phyloP scores from a whole-genome alignment of 2,329 filamentous ascomycete species.

The Acephala macrosclerotiorum region DNA sequence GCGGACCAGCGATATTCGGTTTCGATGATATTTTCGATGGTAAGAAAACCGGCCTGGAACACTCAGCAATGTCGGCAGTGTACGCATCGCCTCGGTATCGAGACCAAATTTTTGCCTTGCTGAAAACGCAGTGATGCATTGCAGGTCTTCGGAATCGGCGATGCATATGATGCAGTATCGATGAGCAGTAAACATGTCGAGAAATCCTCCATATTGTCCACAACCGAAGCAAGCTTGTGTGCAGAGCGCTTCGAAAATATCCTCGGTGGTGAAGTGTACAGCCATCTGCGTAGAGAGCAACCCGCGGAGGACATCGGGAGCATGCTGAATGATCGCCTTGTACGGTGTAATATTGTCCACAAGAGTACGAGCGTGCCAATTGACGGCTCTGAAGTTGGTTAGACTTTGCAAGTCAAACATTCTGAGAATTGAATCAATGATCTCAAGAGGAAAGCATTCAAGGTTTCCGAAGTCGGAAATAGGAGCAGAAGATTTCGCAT shows the following conservation, averaged over 20 bases:
- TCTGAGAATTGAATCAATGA: constrained; percentile 25
- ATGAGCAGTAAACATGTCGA: constrained; percentile 29
- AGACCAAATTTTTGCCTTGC: constrained; percentile 20
- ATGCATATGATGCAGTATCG: constrained; percentile 26
- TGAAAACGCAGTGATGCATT: constrained; percentile 20
- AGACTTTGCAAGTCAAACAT: constrained; percentile 29
- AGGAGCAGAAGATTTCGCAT: not conserved
- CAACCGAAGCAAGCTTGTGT: constrained; percentile 27
- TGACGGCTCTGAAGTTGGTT: constrained; percentile 28
- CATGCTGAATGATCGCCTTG: constrained; percentile 22
- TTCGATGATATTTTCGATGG: constrained; percentile 21
- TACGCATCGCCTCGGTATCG: constrained; percentile 22
- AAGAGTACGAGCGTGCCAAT: constrained; percentile 22
- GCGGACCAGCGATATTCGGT: constrained; percentile 24
- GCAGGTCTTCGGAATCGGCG: not conserved
- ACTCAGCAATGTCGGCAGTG: constrained; percentile 25
- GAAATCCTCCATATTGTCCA: constrained; percentile 30
- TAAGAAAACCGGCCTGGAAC: constrained; percentile 26
- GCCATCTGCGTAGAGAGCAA: constrained; percentile 28
- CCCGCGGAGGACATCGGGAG: constrained; percentile 26
- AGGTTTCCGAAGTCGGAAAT: constrained; percentile 15
- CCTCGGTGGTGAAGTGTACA: constrained; percentile 23
- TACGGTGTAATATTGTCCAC: constrained; percentile 27
- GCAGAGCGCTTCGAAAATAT: constrained; percentile 29
- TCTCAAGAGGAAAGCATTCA: constrained; percentile 24